A percentile compares a stretch with the other conserved stretches of the same genome.
These are phyloP conservation scores for Phytophthora podocarpi DNA, from an alignment of 352 stramenopile species.

Conservation along the genomic window DNA sequence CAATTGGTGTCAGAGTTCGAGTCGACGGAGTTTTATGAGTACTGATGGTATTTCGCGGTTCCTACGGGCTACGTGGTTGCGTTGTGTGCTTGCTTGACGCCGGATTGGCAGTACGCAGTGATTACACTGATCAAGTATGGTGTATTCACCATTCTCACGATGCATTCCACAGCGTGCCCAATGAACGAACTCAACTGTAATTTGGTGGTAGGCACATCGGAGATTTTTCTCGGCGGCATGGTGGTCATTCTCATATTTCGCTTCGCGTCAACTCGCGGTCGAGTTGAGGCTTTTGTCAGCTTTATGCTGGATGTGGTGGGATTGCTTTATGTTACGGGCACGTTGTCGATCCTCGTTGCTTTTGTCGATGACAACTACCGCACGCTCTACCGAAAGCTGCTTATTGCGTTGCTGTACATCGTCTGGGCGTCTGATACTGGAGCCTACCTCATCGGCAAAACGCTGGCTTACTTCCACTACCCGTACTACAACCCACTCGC, in stretches of 20 bases:
- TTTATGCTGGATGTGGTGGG: conserved; percentile 59
- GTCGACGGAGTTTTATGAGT: conserved; percentile 56
- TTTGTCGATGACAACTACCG: conserved; percentile 63
- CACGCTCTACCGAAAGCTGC: conserved; percentile 52
- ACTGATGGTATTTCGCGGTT: conserved; percentile 44
- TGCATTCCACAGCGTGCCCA: conserved; percentile 54
- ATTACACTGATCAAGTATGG: conserved; percentile 46
- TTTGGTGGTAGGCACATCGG: conserved; percentile 30
- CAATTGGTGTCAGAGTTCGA: conserved; percentile 40
- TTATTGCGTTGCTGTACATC: conserved; percentile 66
- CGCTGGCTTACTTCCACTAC: conserved; percentile 86
- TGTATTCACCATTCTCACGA: conserved; percentile 53
- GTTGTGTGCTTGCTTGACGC: conserved; percentile 50
- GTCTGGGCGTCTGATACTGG: conserved; percentile 89
- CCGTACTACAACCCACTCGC: conserved; percentile 80
- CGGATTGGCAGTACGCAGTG: conserved; percentile 49
- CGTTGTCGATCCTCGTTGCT: conserved; percentile 49
- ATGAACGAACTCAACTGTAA: conserved; percentile 58
- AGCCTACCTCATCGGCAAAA: conserved; percentile 92
- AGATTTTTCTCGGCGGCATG: conserved; percentile 44
- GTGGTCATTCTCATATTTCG: conserved; percentile 50
- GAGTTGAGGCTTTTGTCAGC: conserved; percentile 40
- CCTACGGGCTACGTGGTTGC: conserved; percentile 37
- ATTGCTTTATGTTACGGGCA: conserved; percentile 60
- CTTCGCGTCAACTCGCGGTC: conserved; percentile 28